These are phyloP conservation scores for Schizothecium vesticola DNA, from an alignment of 495 filamentous ascomycete genomes.

Conservation along the genomic window DNA sequence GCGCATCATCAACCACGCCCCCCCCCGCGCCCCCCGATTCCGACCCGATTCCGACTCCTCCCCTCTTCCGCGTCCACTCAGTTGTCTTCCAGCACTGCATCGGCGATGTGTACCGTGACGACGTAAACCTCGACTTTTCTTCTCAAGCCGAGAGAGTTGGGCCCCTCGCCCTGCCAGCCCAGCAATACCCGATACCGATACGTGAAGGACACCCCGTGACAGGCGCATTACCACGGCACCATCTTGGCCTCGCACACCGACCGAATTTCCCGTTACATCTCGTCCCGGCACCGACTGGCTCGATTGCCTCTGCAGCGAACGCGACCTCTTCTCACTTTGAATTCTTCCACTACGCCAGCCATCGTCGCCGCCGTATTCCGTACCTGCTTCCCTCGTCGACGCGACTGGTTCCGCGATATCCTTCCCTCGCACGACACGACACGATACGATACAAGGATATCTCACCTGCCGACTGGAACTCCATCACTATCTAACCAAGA, in stretches of 20 bases:
- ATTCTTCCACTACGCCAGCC: no score
- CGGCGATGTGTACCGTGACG: neutral
- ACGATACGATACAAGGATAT: neutral
- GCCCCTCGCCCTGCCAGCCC: no score
- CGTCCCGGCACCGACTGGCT: slow-evolving; percentile 17
- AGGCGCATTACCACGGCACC: neutral
- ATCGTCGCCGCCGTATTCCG: no score
- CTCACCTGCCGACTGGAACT: no score
- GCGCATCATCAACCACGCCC: neutral
- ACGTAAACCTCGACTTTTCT: neutral
- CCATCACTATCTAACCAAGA: neutral
- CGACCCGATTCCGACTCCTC: no score
- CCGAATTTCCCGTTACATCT: neutral
- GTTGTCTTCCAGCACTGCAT: neutral
- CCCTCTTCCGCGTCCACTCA: no score
- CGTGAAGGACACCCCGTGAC: neutral
- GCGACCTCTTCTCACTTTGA: neutral
- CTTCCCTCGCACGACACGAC: slow-evolving; percentile 2
- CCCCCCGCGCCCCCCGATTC: no score
- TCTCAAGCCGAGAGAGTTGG: neutral
- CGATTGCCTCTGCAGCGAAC: slow-evolving; percentile 10
- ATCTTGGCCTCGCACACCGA: neutral
- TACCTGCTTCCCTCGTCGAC: no score
- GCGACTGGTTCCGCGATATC: slow-evolving; percentile 12
- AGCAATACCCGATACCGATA: neutral